Percentiles rank a stretch among this genome's conserved stretches.
Conservation (phyloP, 768 basidiomycete genomes). For the Postia placenta region DNA sequence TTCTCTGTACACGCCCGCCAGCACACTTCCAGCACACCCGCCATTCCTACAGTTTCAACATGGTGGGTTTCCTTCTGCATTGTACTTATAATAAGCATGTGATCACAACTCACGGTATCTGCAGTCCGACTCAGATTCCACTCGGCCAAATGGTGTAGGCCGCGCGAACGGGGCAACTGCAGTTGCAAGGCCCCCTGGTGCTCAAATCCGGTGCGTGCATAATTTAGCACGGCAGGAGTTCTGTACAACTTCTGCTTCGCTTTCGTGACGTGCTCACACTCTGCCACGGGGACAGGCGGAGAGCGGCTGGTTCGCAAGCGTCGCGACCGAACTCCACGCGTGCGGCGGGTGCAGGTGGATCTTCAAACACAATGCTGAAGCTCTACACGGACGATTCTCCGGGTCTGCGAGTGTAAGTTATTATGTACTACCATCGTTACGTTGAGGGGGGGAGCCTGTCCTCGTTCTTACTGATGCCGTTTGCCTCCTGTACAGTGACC, state of each 20-base stretch:
- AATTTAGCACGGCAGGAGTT: too few species aligned
- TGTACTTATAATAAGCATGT: too few species aligned
- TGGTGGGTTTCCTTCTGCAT: too few species aligned
- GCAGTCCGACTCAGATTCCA: conserved; percentile 77
- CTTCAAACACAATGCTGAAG: conserved; percentile 97
- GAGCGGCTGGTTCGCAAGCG: conserved; percentile 60
- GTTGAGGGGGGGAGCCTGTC: background rate
- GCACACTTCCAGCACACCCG: conserved; percentile 18
- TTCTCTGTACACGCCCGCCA: conserved; percentile 14
- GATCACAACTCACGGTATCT: conserved; percentile 1
- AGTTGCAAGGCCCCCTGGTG: conserved; percentile 71
- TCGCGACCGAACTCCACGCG: conserved; percentile 81
- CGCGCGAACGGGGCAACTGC: conserved; percentile 32
- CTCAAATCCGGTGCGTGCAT: conserved; percentile 75
- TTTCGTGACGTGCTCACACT: background rate
- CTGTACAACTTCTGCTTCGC: too few species aligned
- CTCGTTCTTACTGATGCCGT: background rate
- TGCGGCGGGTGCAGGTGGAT: conserved; percentile 92
- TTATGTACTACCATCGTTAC: too few species aligned
- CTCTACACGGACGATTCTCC: conserved; percentile 98
- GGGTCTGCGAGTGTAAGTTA: conserved; percentile 90
- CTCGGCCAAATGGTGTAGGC: conserved; percentile 29
- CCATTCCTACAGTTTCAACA: conserved; percentile 23
- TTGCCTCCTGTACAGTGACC: conserved; percentile 86
- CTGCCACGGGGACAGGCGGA: conserved; percentile 43